A percentile compares a stretch with the other conserved stretches of the same genome.
Conservation (phyloP, 495 filamentous ascomycete species). For the Beverwykella pulmonaria region DNA sequence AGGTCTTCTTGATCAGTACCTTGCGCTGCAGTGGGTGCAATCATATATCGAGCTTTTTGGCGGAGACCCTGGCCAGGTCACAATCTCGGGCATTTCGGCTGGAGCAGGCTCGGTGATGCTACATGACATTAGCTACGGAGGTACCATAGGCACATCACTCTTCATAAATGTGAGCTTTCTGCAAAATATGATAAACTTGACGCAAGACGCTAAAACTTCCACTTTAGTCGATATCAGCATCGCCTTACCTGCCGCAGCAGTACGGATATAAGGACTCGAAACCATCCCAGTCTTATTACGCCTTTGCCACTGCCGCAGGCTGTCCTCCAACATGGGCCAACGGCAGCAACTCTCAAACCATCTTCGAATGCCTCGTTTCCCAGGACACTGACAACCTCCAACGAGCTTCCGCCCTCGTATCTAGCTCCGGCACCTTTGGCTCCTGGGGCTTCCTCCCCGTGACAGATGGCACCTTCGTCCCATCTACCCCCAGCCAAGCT, state of each 20-base stretch:
- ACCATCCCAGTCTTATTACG: constrained; percentile 3
- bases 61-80: constrained; percentile 15
- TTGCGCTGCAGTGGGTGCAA: constrained; percentile 24
- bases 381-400: constrained; percentile 9
- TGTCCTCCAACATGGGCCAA: constrained; percentile 4
- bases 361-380: constrained; percentile 13
- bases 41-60: constrained; percentile 19
- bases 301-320: constrained; percentile 11
- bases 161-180: constrained; percentile 19
- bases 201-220: background rate
- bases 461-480: constrained; percentile 18
- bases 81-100: constrained; percentile 11
- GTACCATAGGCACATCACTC: constrained; percentile 12
- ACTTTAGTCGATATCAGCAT: constrained; percentile 13
- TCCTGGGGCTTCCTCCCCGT: constrained; percentile 17
- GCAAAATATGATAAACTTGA: background rate
- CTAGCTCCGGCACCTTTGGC: constrained; percentile 1
- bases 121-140: constrained; percentile 14
- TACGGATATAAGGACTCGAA: constrained; percentile 15
- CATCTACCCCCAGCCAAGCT: background rate
- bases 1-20: constrained; percentile 11
- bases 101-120: constrained; percentile 22
- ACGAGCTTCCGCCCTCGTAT: background rate
- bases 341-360: background rate
- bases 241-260: constrained; percentile 16